Evolutionary conservation across 441 rosid genomes (phyloP).

Genomic region (Mallotus japonicus): DNA sequence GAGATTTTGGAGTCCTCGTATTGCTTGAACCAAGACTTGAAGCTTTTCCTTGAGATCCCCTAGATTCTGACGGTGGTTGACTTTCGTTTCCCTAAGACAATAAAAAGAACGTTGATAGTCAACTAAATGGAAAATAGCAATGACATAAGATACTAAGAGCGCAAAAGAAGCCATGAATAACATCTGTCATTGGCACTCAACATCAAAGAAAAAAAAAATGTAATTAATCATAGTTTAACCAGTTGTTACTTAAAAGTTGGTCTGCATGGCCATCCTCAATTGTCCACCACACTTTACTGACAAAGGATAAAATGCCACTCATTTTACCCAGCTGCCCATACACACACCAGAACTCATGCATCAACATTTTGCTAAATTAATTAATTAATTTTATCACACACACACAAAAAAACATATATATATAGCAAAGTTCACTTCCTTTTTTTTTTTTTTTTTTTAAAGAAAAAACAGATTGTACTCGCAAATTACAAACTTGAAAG

Average conservation of each 20-base stretch:
- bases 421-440: no score
- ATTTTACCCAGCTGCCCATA: no score
- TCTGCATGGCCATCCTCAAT: neutral
- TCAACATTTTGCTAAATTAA: no score
- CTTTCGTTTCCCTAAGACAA: slow-evolving; percentile 35
- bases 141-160: neutral
- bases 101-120: slow-evolving; percentile 12
- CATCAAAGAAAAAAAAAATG: neutral
- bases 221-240: neutral
- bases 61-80: slow-evolving; percentile 33
- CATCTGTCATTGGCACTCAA: neutral
- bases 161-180: neutral
- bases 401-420: no score
- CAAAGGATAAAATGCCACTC: neutral
- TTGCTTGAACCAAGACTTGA: slow-evolving; percentile 58
- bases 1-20: slow-evolving; percentile 69
- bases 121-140: neutral
- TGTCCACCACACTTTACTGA: neutral
- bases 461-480: no score
- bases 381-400: no score
- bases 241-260: neutral
- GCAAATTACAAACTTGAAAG: no score
- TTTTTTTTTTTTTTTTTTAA: no score
- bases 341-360: no score
- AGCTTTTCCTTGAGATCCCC: slow-evolving; percentile 44